Base-by-base conservation (phyloP, 257 asterid genomes). In the Nicotiana attenuata region DNA sequence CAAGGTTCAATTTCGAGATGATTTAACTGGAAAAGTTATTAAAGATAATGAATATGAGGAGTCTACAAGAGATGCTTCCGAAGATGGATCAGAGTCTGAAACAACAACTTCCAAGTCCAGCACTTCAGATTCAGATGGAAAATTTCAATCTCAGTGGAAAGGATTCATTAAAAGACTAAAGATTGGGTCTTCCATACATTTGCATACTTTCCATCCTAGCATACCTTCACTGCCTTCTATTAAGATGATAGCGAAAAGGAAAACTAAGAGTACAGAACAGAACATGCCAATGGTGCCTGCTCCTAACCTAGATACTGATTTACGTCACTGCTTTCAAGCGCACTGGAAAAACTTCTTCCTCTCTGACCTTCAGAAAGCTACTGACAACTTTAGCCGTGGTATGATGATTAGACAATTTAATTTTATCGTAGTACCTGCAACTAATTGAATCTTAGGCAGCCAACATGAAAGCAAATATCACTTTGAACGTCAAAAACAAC, bases 171-270 rank as follows among this genome's bases (percentile, higher is more conserved):
- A 63, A 66, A 80, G 60, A 64, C 64, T 80, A 53, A 80, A 80
- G 76, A 80, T 61, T 24, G 73, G 31, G 35, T 52, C 57, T 26
- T 17, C 6, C 9, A 64, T 80, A 38, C 35, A 66, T 66, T 41
- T 80, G 20, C 76, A 80, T 80, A 80, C 82, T 15, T 80, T 80
- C 76, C 82, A 80, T 63, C 76, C 76, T 24, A 80, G 64, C 82
- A 63, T 80, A 17, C 82, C 82, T 61, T 63, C 82, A 1, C 50
- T 80, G 22, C 76, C 64, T 66, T 35, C 82, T 28, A 80, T 80
- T 50, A 64, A 80, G 64, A 80, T 61, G 76, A 26, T 52, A 20
- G 76, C 82, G 0, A 80, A 80, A 66, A 63, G 73, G 73, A 80
- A 53, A 64, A 63, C 33, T 41, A 64, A 11, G 76, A 80, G 4